phyloP scores from a whole-genome alignment of 2,329 filamentous ascomycete species.

The Salinomyces thailandicus region DNA sequence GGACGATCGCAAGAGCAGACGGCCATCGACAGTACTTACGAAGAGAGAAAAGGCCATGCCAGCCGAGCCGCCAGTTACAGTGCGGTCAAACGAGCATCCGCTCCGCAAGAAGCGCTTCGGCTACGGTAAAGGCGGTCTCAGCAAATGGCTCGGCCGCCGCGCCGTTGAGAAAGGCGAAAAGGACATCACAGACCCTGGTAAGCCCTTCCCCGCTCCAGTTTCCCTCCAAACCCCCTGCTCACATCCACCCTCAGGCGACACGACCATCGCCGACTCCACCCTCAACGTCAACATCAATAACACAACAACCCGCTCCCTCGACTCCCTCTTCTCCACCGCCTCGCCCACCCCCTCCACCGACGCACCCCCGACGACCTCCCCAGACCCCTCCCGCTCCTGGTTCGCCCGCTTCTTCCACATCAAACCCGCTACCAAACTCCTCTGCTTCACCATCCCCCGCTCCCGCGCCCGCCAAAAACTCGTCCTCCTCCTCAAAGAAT shows the following conservation, averaged over 20 bases:
- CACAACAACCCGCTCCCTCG: conserved; percentile 12
- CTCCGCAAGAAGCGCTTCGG: conserved; percentile 29
- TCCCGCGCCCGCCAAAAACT: conserved; percentile 69
- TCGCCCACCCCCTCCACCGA: conserved; percentile 36
- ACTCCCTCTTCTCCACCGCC: conserved; percentile 23
- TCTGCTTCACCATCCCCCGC: conserved; percentile 66
- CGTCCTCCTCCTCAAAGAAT: conserved; percentile 62
- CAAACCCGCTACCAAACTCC: conserved; percentile 64
- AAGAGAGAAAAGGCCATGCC: conserved; percentile 24
- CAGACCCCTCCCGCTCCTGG: conserved; percentile 57
- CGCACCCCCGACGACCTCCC: conserved; percentile 23
- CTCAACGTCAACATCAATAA: conserved; percentile 6
- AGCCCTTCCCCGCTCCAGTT: not conserved
- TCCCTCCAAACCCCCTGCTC: conserved; percentile 1
- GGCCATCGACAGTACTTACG: conserved; percentile 16
- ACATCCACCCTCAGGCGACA: conserved; percentile 12
- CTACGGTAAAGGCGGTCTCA: conserved; percentile 37
- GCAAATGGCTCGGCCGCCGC: conserved; percentile 45
- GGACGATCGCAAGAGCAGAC: conserved; percentile 10
- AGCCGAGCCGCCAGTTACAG: conserved; percentile 20
- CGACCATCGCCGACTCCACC: conserved; percentile 8
- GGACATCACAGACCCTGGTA: conserved; percentile 5
- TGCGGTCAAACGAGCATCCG: conserved; percentile 34
- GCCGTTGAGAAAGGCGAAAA: conserved; percentile 23
- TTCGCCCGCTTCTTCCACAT: conserved; percentile 79